Conservation (phyloP, 306 rosid species). For the Gillenia trifoliata region DNA sequence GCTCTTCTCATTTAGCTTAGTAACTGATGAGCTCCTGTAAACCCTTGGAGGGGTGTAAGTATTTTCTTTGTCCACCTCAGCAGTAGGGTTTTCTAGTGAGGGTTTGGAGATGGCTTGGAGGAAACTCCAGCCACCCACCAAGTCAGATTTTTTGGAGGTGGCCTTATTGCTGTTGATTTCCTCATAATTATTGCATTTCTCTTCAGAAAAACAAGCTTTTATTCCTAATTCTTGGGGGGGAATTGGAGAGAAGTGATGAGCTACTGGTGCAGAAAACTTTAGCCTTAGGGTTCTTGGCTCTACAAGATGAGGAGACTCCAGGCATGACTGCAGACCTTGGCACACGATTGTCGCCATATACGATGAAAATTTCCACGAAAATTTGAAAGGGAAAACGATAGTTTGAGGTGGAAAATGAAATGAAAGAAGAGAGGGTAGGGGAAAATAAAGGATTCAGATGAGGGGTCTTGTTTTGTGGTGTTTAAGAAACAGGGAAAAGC, state of each 20-base stretch:
- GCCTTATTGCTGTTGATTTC: not conserved
- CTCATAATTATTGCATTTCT: slow-evolving; percentile 11
- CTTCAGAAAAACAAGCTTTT: slow-evolving; percentile 29
- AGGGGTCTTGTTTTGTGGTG: not conserved
- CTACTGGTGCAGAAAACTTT: slow-evolving; percentile 38
- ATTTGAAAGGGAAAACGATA: not conserved
- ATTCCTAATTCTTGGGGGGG: slow-evolving; percentile 37
- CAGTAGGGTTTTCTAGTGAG: slow-evolving; percentile 7
- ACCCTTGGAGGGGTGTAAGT: slow-evolving; percentile 56
- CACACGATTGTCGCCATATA: slow-evolving; percentile 72
- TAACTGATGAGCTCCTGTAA: slow-evolving; percentile 33
- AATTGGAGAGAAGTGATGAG: slow-evolving; percentile 26
- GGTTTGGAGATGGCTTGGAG: slow-evolving; percentile 47
- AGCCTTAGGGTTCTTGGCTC: slow-evolving; percentile 62
- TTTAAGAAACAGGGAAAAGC: slow-evolving; percentile 10
- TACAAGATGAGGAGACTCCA: slow-evolving; percentile 58
- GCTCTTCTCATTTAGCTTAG: slow-evolving; percentile 51
- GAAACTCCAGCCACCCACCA: slow-evolving; percentile 53
- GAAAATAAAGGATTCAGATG: slow-evolving; percentile 12
- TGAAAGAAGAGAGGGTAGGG: not conserved
- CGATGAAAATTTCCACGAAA: not conserved
- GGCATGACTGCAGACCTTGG: slow-evolving; percentile 49
- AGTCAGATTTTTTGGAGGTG: slow-evolving; percentile 7
- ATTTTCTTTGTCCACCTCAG: slow-evolving; percentile 13
- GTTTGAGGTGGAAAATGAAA: not conserved